A percentile compares a stretch with the other conserved stretches of the same genome.
Conservation (phyloP, 257 asterid genomes). For the Striga asiatica region DNA sequence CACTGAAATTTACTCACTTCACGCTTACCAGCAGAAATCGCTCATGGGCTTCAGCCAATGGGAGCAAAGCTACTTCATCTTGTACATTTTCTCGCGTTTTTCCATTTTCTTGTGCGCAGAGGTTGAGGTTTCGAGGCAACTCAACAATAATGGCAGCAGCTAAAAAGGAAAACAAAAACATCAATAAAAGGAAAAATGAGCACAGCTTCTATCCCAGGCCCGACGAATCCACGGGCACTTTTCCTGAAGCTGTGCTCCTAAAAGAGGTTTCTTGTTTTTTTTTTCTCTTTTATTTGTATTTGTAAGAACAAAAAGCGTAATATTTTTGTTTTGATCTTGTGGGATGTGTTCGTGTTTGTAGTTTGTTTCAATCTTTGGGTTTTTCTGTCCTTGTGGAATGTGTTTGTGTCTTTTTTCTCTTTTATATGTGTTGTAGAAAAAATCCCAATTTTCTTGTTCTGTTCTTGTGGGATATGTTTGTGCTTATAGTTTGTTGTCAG, state of each 20-base stretch:
- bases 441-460: too few relatives aligned
- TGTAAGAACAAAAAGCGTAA: too few relatives aligned
- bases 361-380: not conserved
- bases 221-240: conserved; percentile 70
- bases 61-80: conserved; percentile 14
- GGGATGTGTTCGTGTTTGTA: not conserved
- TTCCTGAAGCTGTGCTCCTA: conserved; percentile 71
- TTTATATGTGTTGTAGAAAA: too few relatives aligned
- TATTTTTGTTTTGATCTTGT: too few relatives aligned
- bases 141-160: conserved; percentile 32
- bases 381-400: not conserved
- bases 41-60: conserved; percentile 18
- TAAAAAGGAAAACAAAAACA: conserved; percentile 23
- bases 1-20: conserved; percentile 17
- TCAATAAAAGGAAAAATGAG: conserved; percentile 24
- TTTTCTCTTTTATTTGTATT: not conserved
- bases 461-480: too few relatives aligned
- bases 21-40: not conserved
- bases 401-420: not conserved
- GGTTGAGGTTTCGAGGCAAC: conserved; percentile 16
- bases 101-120: conserved; percentile 19
- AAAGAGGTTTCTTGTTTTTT: conserved; percentile 36
- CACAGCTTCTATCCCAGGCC: conserved; percentile 54
- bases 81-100: conserved; percentile 15
- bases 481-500: not conserved